Base-by-base conservation (phyloP, 1,284 basidiomycete genomes). In the Trichosporon coremiiforme region DNA sequence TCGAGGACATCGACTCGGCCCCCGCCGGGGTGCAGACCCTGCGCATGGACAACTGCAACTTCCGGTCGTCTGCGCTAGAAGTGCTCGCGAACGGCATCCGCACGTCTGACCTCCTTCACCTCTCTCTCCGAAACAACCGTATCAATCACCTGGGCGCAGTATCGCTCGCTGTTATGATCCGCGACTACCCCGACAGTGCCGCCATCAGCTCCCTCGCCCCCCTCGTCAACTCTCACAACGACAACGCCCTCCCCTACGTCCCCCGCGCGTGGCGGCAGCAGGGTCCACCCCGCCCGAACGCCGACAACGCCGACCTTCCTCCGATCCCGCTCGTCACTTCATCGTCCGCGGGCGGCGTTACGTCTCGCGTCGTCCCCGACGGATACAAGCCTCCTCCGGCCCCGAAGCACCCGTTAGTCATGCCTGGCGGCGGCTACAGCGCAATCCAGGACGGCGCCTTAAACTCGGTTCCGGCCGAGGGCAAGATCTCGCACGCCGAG, bases 111-210 rank as follows among this genome's bases (percentile, higher is more conserved):
- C 84, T 98, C 66, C 88, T 89, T 73, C 93, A 97, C 77, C 90
- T 97, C 68, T 96, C 94, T 0, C 84, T 97, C 13, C 88, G 94
- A 31, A 87, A 92, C 67, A 96, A 97, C 82, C 89, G 88, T 65
- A 96, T 97, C 75, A 89, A 87, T 45, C 87, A 89, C 0, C 88
- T 90, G 0, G 93, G 93, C 25, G 93, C 91, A 1, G 93, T 97
- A 2, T 91, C 93, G 0, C 86, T 98, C n/a, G 94, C 94, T 0
- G 87, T 96, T 66, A 95, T 97, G 92, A 94, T 97, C 73, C 89
- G 92, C 69, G 95, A 98, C 82, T 97, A 96, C 78, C 92, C 93
- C 3, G 92, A 95, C 76, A 86, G 83, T 68, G 84, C 77, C n/a
- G 84, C 77, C 22, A 82, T 77, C 65, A 77, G 66, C 67, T 68